phyloP scores from a whole-genome alignment of 441 rosid genomes.

The Flueggea neowawraea region DNA sequence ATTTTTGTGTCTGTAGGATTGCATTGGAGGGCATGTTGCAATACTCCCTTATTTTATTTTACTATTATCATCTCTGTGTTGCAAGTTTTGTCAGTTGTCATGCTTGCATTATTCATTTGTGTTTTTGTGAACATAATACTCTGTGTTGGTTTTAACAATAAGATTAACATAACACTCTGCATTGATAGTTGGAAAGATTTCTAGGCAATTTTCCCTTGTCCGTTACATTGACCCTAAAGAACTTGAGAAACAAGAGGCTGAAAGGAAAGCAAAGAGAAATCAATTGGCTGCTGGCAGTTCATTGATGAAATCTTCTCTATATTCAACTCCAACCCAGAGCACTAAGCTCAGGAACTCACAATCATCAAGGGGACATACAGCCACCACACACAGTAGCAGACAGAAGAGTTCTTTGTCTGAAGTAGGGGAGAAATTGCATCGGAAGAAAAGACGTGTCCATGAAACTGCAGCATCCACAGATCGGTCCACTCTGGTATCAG shows the following conservation, averaged over 20 bases:
- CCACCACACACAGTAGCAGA: slow-evolving; percentile 47
- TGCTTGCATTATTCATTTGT: background rate
- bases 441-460: slow-evolving; percentile 33
- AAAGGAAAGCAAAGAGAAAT: slow-evolving; percentile 24
- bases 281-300: slow-evolving; percentile 34
- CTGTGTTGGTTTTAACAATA: background rate
- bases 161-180: slow-evolving; percentile 5
- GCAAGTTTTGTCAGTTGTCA: too few relatives aligned
- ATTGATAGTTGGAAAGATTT: slow-evolving; percentile 54
- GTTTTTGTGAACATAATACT: background rate
- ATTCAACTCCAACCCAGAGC: slow-evolving; percentile 26
- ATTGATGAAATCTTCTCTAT: slow-evolving; percentile 28
- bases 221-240: slow-evolving; percentile 60
- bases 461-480: slow-evolving; percentile 23
- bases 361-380: slow-evolving; percentile 21
- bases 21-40: too few relatives aligned
- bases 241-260: slow-evolving; percentile 32
- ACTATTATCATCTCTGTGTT: too few relatives aligned
- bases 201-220: slow-evolving; percentile 55
- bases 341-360: slow-evolving; percentile 28
- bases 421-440: slow-evolving; percentile 33
- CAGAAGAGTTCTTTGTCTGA: slow-evolving; percentile 35
- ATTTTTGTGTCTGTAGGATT: too few relatives aligned
- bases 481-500: slow-evolving; percentile 22
- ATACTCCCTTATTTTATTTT: too few relatives aligned